A percentile compares a stretch with the other conserved stretches of the same genome.
Evolutionary conservation across 192 early-diverging fungal genomes (phyloP).

Genomic region (Rhizophlyctis rosea): DNA sequence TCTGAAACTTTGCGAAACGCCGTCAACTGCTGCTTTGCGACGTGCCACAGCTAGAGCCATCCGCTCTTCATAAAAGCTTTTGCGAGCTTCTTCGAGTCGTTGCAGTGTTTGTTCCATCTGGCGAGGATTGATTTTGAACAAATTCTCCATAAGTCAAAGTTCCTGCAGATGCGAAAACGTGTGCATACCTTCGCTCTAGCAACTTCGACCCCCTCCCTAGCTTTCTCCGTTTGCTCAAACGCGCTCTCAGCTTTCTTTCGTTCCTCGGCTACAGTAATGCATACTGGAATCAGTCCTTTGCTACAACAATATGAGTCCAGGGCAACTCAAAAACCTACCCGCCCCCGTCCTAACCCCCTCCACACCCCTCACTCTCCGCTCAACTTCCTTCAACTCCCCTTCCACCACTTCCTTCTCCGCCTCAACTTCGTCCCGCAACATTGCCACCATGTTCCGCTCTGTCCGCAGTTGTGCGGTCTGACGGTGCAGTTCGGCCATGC

Average conservation of each 20-base stretch:
- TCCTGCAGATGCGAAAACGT: not conserved
- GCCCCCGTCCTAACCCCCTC: not conserved
- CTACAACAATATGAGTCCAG: not conserved
- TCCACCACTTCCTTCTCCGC: not conserved
- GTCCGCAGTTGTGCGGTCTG: not conserved
- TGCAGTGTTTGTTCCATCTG: not conserved
- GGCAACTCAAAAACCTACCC: not conserved
- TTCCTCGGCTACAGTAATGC: not conserved
- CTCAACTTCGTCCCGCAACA: not conserved
- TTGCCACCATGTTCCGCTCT: not conserved
- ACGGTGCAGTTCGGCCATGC: not conserved
- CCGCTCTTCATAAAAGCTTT: not conserved
- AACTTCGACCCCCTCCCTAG: not conserved
- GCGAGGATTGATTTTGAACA: not conserved
- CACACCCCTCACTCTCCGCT: not conserved
- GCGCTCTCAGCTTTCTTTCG: not conserved
- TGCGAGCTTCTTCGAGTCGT: not conserved
- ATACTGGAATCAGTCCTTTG: not conserved
- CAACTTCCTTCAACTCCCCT: not conserved
- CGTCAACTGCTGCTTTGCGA: too few species aligned
- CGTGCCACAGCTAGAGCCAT: not conserved
- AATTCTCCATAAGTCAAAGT: not conserved
- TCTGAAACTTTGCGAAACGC: too few species aligned
- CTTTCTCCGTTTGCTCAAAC: not conserved
- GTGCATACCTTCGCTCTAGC: not conserved